Evolutionary conservation across 768 basidiomycete genomes (phyloP).

Genomic region (Tricholoma flavovirens): DNA sequence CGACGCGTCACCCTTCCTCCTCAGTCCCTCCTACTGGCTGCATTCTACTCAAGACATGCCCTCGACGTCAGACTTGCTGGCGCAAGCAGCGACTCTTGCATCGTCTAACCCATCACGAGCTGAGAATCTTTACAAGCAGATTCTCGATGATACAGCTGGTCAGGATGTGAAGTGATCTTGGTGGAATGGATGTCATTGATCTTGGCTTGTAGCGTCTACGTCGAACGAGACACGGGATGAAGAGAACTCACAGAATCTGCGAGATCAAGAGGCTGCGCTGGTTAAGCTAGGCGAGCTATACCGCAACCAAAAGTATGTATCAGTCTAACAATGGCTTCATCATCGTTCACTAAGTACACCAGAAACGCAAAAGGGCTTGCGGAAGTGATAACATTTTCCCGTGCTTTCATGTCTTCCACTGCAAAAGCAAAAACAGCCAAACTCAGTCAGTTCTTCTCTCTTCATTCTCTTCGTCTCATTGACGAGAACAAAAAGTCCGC

Average conservation of each 20-base stretch:
- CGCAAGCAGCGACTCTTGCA: conserved; percentile 48
- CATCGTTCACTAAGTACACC: background rate
- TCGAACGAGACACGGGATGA: conserved; percentile 27
- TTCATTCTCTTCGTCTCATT: background rate
- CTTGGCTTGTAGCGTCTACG: conserved; percentile 18
- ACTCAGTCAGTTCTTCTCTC: conserved; percentile 54
- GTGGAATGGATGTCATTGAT: background rate
- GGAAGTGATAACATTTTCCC: conserved; percentile 76
- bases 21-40: background rate
- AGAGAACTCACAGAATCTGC: conserved; percentile 52
- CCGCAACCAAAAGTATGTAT: conserved; percentile 67
- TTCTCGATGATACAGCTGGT: conserved; percentile 43
- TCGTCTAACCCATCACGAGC: conserved; percentile 52
- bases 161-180: conserved; percentile 3
- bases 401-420: conserved; percentile 86
- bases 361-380: conserved; percentile 86
- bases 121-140: conserved; percentile 69
- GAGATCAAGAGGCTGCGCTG: conserved; percentile 82
- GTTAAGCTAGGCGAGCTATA: conserved; percentile 84
- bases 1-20: conserved; percentile 25
- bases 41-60: conserved; percentile 2
- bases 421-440: conserved; percentile 98
- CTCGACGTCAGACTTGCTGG: conserved; percentile 41
- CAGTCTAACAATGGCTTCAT: background rate
- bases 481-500: conserved; percentile 51